phyloP scores from a whole-genome alignment of 1,284 basidiomycete species.

The Papiliotrema terrestris region DNA sequence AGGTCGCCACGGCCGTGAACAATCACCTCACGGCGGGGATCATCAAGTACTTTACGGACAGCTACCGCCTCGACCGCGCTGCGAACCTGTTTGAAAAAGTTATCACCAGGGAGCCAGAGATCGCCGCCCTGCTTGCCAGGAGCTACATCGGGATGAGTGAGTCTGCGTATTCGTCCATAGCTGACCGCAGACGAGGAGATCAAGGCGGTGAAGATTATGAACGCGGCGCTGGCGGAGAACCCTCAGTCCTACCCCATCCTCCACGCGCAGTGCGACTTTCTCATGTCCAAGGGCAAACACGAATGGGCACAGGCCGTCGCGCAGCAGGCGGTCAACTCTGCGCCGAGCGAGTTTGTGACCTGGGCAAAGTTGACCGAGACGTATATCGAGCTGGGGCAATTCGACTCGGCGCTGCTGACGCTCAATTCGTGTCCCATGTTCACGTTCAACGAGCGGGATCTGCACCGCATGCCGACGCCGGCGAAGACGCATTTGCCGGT shows the following conservation, averaged over 20 bases:
- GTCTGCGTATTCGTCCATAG: slow-evolving; percentile 39
- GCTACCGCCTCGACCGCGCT: slow-evolving; percentile 78
- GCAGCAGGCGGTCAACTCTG: slow-evolving; percentile 92
- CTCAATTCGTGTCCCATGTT: slow-evolving; percentile 99
- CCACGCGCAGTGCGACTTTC: slow-evolving; percentile 90
- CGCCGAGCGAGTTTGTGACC: slow-evolving; percentile 95
- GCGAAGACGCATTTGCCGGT: slow-evolving; percentile 82
- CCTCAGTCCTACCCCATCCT: slow-evolving; percentile 91
- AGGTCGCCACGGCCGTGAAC: slow-evolving; percentile 94
- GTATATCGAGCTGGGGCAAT: slow-evolving; percentile 86
- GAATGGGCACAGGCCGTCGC: slow-evolving; percentile 93
- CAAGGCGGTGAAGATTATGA: slow-evolving; percentile 93
- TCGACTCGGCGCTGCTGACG: slow-evolving; percentile 80
- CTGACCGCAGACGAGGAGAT: slow-evolving; percentile 80
- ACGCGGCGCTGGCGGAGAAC: slow-evolving; percentile 73
- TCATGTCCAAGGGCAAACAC: slow-evolving; percentile 69
- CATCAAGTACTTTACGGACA: slow-evolving; percentile 95
- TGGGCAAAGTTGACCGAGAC: slow-evolving; percentile 97
- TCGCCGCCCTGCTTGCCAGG: slow-evolving; percentile 79
- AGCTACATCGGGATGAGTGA: slow-evolving; percentile 96
- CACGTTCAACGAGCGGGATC: slow-evolving; percentile 94
- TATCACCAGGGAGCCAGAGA: slow-evolving; percentile 78
- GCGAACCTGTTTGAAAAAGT: slow-evolving; percentile 95
- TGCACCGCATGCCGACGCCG: slow-evolving; percentile 81
- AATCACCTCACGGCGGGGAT: slow-evolving; percentile 94